phyloP scores from a whole-genome alignment of 139 green algal species.

The Chlorella sorokiniana region DNA sequence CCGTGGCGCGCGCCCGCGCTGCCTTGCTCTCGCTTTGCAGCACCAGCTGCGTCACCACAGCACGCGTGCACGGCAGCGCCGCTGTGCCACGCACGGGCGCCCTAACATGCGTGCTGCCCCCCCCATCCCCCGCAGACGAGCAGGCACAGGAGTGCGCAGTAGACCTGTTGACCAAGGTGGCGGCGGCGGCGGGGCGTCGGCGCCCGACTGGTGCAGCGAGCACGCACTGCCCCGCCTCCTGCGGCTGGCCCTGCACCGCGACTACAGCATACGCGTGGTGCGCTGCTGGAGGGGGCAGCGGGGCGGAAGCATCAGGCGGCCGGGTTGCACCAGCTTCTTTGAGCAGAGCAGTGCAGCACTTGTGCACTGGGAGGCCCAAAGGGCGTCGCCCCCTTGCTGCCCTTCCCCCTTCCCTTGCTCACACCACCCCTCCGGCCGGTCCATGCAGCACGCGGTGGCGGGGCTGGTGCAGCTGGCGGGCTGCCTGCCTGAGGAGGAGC shows the following conservation, averaged over 20 bases:
- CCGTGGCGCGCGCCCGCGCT: too few species aligned
- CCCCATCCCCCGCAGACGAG: constrained; percentile 18
- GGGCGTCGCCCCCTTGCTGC: neutral
- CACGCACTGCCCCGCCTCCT: constrained; percentile 16
- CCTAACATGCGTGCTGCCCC: neutral
- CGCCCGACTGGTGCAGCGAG: constrained; percentile 11
- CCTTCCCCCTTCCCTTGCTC: neutral
- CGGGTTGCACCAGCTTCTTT: neutral
- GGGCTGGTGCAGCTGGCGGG: constrained; percentile 10
- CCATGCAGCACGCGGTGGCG: neutral
- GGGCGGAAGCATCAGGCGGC: neutral
- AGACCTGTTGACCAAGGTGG: constrained; percentile 28
- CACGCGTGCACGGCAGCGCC: neutral
- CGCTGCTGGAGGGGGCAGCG: neutral
- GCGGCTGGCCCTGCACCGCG: constrained; percentile 9
- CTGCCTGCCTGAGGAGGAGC: constrained; percentile 1
- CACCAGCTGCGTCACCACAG: too few species aligned
- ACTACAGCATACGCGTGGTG: constrained; percentile 31
- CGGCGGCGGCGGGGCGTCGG: neutral
- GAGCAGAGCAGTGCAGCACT: neutral
- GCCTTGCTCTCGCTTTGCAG: too few species aligned
- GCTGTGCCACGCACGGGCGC: neutral
- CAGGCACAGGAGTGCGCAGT: constrained; percentile 41
- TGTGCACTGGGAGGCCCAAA: neutral
- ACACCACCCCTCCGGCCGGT: neutral